Percentiles rank a stretch among this genome's conserved stretches.
Evolutionary conservation across 306 rosid species (phyloP).

Genomic region (Mimosa pudica): DNA sequence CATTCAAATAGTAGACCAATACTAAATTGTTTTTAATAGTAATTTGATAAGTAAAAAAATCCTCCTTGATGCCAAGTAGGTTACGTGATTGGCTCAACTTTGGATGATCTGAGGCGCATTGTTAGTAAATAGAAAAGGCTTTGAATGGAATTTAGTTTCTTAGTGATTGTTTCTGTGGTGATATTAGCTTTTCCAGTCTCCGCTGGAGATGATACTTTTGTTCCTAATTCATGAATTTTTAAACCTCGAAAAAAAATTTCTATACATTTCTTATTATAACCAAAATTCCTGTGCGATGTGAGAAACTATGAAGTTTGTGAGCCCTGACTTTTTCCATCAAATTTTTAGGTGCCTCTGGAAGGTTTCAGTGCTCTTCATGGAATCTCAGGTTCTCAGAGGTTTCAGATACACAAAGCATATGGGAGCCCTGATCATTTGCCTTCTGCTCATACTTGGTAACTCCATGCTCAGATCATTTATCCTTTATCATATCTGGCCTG

Average conservation of each 20-base stretch:
- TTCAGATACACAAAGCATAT: constrained; percentile 98
- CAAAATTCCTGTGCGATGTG: background rate
- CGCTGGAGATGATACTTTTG: constrained; percentile 3
- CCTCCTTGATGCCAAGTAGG: background rate
- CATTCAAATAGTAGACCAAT: background rate
- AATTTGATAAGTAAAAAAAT: background rate
- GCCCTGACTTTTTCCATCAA: constrained; percentile 32
- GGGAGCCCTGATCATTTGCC: constrained; percentile 98
- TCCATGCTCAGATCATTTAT: background rate
- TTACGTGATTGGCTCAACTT: constrained; percentile 3
- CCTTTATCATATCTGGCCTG: background rate
- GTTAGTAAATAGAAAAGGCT: constrained; percentile 5
- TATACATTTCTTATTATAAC: background rate
- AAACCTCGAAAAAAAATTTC: background rate
- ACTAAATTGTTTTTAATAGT: constrained; percentile 20
- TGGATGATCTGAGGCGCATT: background rate
- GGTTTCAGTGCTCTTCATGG: constrained; percentile 99
- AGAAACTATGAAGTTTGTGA: constrained; percentile 4
- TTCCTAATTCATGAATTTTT: background rate
- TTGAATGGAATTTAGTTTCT: background rate
- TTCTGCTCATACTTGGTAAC: constrained; percentile 98
- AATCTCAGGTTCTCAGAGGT: constrained; percentile 95
- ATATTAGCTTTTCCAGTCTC: background rate
- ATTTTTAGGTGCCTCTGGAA: constrained; percentile 92
- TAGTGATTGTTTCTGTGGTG: background rate